Evolutionary conservation across 2,329 filamentous ascomycete genomes (phyloP), one percentile per base, ranked within the genome.

Genomic region (Apiospora pterosperma): DNA sequence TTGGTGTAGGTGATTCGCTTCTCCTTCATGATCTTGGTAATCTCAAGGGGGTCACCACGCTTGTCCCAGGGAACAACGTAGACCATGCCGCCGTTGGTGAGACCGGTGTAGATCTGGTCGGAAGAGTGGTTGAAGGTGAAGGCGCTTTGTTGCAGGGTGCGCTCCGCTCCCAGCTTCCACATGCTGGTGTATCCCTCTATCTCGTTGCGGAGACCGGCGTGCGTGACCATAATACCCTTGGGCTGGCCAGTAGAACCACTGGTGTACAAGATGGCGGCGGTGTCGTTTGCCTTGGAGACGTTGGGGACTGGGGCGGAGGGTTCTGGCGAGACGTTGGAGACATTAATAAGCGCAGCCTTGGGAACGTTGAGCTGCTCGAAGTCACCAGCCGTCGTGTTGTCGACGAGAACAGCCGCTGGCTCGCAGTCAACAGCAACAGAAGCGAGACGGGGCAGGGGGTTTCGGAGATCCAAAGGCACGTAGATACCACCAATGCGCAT

Each of bases 101-200:
- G 61, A 3, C 55, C 48, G 21, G 42, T 52, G 21, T 59, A 39
- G 14, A 59, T 58, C n/a, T 64, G 58, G 23, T 52, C 61, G n/a
- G 62, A 23, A 1, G 52, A 61, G 3, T 59, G 44, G 48, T 66
- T 60, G 36, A 66, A 66, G 8, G 62, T 60, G 52, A 59, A 66
- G 1, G 65, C 59, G n/a, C 61, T 60, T 14, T 63, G 61, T 34
- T 66, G 64, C 16, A 66, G 38, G 16, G 48, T 39, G 2, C 0
- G 80, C 82, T 80, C 1, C 82, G 85, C 61, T 85, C 83, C 65
- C 86, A 84, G 31, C 88, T 67, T 34, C 38, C 12, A 31, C 36
- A 14, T 31, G 36, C 36, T 19, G 16, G 42, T 48, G 36, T 48
- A 31, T 6, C 58, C 58, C 58, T 60, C 58, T 8, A 60, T 38